phyloP scores from a whole-genome alignment of 1,139 yeast species.

The Saccharomycopsis hybrid region DNA sequence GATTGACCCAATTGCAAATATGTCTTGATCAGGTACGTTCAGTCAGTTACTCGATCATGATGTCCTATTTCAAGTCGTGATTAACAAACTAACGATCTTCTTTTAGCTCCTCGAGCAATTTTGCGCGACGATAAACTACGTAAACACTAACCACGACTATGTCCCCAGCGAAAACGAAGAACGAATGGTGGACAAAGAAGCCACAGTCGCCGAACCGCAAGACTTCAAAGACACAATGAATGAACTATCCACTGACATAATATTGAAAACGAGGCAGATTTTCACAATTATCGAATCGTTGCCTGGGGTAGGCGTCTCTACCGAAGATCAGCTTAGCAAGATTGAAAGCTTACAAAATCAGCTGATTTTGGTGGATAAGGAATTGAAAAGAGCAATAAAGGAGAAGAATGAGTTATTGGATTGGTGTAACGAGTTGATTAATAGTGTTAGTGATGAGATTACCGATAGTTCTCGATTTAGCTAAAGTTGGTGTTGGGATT shows the following conservation, averaged over 20 bases:
- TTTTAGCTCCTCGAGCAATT: slow-evolving; percentile 74
- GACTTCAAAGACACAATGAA: slow-evolving; percentile 55
- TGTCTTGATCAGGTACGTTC: slow-evolving; percentile 67
- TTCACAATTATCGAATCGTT: slow-evolving; percentile 78
- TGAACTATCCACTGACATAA: slow-evolving; percentile 77
- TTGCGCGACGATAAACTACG: slow-evolving; percentile 82
- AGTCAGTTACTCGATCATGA: not conserved
- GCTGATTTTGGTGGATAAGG: slow-evolving; percentile 53
- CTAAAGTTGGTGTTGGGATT: too few relatives aligned
- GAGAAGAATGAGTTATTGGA: slow-evolving; percentile 61
- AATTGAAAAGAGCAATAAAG: slow-evolving; percentile 50
- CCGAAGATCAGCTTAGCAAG: slow-evolving; percentile 60
- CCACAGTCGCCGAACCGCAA: slow-evolving; percentile 35
- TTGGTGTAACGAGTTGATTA: slow-evolving; percentile 64
- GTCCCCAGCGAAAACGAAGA: slow-evolving; percentile 45
- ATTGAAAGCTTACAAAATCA: slow-evolving; percentile 62
- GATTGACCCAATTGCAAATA: slow-evolving; percentile 86
- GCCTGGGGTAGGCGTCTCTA: slow-evolving; percentile 90
- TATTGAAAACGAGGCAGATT: slow-evolving; percentile 80
- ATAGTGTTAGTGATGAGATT: slow-evolving; percentile 19
- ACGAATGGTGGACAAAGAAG: slow-evolving; percentile 44
- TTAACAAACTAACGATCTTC: too few relatives aligned
- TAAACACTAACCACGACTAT: slow-evolving; percentile 65
- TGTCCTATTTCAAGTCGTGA: not conserved
- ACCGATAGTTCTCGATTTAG: not conserved